Conservation (phyloP, 2,329 filamentous ascomycete species). For the Tolypocladium ophioglossoides region DNA sequence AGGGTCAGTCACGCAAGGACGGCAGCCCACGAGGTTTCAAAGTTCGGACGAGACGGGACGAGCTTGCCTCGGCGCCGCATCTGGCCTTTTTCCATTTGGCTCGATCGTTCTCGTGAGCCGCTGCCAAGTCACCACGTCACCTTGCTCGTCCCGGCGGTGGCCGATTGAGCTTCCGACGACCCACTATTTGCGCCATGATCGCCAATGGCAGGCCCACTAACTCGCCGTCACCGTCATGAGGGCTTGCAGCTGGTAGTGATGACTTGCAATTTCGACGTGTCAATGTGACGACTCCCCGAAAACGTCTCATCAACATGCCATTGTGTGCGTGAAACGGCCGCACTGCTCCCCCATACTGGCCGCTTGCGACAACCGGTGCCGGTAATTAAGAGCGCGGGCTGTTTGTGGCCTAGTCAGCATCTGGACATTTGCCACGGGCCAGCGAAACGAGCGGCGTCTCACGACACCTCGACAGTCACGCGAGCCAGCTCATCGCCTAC, state of each 20-base stretch:
- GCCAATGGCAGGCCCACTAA: neutral
- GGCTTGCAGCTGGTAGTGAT: neutral
- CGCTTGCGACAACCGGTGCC: neutral
- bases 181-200: neutral
- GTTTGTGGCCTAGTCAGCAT: neutral
- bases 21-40: neutral
- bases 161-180: neutral
- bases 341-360: neutral
- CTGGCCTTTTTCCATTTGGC: neutral
- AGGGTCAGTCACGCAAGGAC: neutral
- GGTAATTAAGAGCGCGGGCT: neutral
- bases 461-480: neutral
- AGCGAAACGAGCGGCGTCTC: neutral
- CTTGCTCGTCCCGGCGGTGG: neutral
- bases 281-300: neutral
- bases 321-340: neutral
- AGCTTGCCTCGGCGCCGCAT: neutral
- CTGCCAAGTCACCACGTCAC: neutral
- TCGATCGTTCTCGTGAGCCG: neutral
- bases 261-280: neutral
- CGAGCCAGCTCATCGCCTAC: neutral
- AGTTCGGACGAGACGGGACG: neutral
- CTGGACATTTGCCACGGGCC: neutral
- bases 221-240: neutral
- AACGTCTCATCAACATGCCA: neutral